Evolutionary conservation across 2,329 filamentous ascomycete genomes (phyloP).

Genomic region (Aspergillus udagawae): DNA sequence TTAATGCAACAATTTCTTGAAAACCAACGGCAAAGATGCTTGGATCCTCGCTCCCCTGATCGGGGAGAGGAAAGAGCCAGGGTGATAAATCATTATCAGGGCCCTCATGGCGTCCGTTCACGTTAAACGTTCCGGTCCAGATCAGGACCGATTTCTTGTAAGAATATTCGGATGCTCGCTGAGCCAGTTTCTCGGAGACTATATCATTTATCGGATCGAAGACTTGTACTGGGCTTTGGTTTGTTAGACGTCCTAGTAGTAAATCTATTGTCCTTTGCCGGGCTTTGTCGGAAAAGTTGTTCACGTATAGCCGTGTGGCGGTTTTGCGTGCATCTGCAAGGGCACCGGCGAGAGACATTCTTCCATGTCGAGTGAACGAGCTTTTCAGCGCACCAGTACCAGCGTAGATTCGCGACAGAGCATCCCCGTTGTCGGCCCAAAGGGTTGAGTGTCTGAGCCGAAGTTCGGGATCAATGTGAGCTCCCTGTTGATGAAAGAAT

Average conservation of each 20-base stretch:
- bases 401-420: constrained; percentile 89
- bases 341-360: constrained; percentile 90
- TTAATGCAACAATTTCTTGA: constrained; percentile 97
- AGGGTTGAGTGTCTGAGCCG: constrained; percentile 89
- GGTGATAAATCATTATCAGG: constrained; percentile 73
- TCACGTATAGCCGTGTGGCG: constrained; percentile 90
- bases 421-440: constrained; percentile 97
- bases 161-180: constrained; percentile 66
- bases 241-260: constrained; percentile 77
- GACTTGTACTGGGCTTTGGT: constrained; percentile 76
- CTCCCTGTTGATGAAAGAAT: constrained; percentile 70
- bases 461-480: constrained; percentile 71
- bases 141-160: constrained; percentile 71
- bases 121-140: constrained; percentile 86
- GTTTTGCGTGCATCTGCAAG: constrained; percentile 95
- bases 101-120: constrained; percentile 82
- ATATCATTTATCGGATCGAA: constrained; percentile 94
- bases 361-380: constrained; percentile 88
- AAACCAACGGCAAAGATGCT: constrained; percentile 89
- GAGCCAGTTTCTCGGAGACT: constrained; percentile 71
- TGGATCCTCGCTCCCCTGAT: constrained; percentile 59
- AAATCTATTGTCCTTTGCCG: constrained; percentile 94
- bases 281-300: constrained; percentile 93
- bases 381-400: constrained; percentile 94
- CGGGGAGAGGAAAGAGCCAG: constrained; percentile 70